A percentile compares a stretch with the other conserved stretches of the same genome.
These are phyloP conservation scores for Casuarina equisetifolia DNA, from an alignment of 306 rosid genomes.

Conservation along the genomic window DNA sequence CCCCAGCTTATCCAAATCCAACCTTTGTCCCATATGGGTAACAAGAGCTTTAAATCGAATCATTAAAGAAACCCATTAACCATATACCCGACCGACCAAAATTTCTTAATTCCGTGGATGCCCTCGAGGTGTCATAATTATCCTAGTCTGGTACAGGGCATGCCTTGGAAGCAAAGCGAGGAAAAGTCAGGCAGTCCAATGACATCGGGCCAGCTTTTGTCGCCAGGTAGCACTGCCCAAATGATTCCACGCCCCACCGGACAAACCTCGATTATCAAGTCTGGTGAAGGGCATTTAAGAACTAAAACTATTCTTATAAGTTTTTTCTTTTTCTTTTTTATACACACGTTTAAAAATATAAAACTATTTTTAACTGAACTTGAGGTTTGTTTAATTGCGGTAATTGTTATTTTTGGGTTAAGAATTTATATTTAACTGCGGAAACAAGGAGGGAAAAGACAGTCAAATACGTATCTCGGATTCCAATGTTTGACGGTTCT, in stretches of 20 bases:
- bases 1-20: neutral
- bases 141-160: conserved; percentile 40
- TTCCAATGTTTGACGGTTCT: too few species aligned
- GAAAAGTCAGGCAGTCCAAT: conserved; percentile 32
- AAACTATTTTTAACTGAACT: too few species aligned
- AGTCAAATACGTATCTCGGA: too few species aligned
- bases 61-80: neutral
- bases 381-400: too few species aligned
- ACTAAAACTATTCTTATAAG: neutral
- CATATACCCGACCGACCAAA: neutral
- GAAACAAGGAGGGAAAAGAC: too few species aligned
- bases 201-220: conserved; percentile 63
- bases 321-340: too few species aligned
- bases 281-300: neutral
- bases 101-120: neutral
- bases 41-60: neutral
- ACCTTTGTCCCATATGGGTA: too few species aligned
- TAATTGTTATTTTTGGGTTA: too few species aligned
- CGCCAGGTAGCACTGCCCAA: conserved; percentile 41
- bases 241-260: conserved; percentile 45
- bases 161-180: conserved; percentile 72
- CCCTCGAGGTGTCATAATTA: conserved; percentile 27
- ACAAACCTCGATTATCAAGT: conserved; percentile 8
- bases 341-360: too few species aligned
- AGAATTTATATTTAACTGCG: too few species aligned